Evolutionary conservation across 1,139 yeast genomes (phyloP).

Genomic region (Yamadazyma songkhlaensis): DNA sequence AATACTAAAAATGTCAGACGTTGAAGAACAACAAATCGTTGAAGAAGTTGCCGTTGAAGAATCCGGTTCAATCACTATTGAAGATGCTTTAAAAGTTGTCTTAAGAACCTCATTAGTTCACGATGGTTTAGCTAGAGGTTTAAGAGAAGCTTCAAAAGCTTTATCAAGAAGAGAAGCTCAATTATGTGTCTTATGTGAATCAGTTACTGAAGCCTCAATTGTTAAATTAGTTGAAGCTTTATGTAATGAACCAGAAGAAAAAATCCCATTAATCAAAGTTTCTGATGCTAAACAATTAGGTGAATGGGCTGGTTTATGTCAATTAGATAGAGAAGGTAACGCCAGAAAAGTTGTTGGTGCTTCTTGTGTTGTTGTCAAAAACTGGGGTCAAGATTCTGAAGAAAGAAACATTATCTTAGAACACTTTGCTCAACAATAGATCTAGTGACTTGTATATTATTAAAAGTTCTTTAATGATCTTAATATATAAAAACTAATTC

Average conservation of each 20-base stretch:
- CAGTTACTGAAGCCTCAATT: conserved; percentile 97
- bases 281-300: conserved; percentile 99
- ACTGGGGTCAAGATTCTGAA: conserved; percentile 99
- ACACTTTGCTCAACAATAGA: conserved; percentile 89
- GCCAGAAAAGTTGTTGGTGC: conserved; percentile 99
- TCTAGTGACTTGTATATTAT: conserved; percentile 10
- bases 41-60: conserved; percentile 84
- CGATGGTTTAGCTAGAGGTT: conserved; percentile 99
- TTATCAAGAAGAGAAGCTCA: conserved; percentile 97
- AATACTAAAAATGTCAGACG: conserved; percentile 65
- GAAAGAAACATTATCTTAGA: conserved; percentile 97
- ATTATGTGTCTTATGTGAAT: conserved; percentile 95
- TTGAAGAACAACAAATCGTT: conserved; percentile 81
- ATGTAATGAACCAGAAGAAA: conserved; percentile 95
- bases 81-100: conserved; percentile 98
- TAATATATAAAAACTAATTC: conserved; percentile 3
- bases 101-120: conserved; percentile 97
- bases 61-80: conserved; percentile 88
- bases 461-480: conserved; percentile 1
- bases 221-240: conserved; percentile 98
- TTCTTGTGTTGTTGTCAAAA: conserved; percentile 98
- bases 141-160: conserved; percentile 99
- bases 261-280: conserved; percentile 98
- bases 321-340: conserved; percentile 99
- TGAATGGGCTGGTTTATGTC: conserved; percentile 99